phyloP scores from a whole-genome alignment of 352 stramenopile genomes.

The Saprolegnia diclina region DNA sequence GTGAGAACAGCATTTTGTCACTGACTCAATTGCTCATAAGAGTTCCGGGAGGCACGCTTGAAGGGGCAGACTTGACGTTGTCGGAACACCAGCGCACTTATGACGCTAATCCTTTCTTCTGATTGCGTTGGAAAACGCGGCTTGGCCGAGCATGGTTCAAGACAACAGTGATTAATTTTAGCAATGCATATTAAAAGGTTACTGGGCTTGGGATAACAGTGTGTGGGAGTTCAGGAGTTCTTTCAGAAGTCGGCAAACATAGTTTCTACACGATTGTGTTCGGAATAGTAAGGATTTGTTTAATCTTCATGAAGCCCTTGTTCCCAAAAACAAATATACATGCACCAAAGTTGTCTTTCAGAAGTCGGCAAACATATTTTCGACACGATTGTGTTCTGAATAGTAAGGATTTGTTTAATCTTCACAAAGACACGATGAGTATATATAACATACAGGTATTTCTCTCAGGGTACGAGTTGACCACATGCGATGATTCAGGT shows the following conservation, averaged over 20 bases:
- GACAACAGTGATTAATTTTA: too few relatives aligned
- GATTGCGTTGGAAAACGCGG: too few relatives aligned
- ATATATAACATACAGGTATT: conserved; percentile 4
- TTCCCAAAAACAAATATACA: neutral
- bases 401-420: conserved; percentile 31
- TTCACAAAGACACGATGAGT: conserved; percentile 10
- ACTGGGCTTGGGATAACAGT: neutral
- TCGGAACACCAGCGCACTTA: too few relatives aligned
- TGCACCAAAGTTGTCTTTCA: conserved; percentile 20
- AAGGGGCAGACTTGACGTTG: too few relatives aligned
- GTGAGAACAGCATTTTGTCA: too few relatives aligned
- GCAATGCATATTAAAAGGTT: too few relatives aligned
- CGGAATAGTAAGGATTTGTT: conserved; percentile 30
- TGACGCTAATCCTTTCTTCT: too few relatives aligned
- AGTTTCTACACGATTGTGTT: conserved; percentile 24
- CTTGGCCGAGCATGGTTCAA: too few relatives aligned
- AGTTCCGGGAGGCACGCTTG: too few relatives aligned
- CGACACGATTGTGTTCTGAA: conserved; percentile 27
- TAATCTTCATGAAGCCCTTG: conserved; percentile 23
- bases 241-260: conserved; percentile 30
- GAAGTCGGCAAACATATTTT: conserved; percentile 29
- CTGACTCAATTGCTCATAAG: too few relatives aligned
- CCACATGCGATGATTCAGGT: conserved; percentile 28
- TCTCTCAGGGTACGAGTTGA: conserved; percentile 24
- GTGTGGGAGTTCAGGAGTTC: neutral